Conservation (phyloP, 192 early-diverging fungal genomes). For the Coemansia sp. region DNA sequence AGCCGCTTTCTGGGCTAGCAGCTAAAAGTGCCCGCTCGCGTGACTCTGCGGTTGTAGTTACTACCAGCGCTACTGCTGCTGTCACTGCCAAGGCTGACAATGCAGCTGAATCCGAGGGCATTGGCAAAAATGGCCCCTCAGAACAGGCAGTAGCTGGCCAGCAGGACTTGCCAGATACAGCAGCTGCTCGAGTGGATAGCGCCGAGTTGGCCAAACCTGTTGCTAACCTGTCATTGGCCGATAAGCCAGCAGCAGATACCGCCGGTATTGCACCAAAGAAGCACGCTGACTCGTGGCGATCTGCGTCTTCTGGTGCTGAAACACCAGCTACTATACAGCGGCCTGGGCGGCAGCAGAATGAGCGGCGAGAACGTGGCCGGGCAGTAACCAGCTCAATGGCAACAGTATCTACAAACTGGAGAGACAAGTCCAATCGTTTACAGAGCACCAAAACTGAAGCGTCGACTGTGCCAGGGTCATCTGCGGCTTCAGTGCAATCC, state of each 20-base stretch:
- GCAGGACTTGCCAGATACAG: background rate
- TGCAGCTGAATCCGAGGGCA: background rate
- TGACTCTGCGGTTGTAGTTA: conserved; percentile 6
- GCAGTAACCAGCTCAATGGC: conserved; percentile 12
- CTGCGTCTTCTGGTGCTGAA: background rate
- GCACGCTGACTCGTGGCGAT: conserved; percentile 9
- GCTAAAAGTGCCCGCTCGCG: background rate
- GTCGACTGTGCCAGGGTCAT: background rate
- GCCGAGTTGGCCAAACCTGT: background rate
- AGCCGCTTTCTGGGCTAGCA: background rate
- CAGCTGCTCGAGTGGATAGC: background rate
- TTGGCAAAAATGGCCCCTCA: background rate
- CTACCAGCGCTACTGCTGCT: background rate
- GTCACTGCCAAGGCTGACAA: background rate
- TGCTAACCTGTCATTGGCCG: background rate
- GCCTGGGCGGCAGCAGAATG: background rate
- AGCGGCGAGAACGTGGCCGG: conserved; percentile 7
- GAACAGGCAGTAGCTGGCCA: background rate
- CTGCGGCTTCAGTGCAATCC: background rate
- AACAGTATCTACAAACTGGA: conserved; percentile 20
- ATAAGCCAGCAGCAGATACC: background rate
- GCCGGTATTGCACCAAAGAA: conserved; percentile 1
- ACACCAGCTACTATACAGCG: conserved; percentile 2
- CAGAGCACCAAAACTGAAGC: background rate
- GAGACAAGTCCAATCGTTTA: conserved; percentile 18